A percentile compares a stretch with the other conserved stretches of the same genome.
Evolutionary conservation across 2,329 filamentous ascomycete genomes (phyloP).

Genomic region (Pleurostoma richardsiae): DNA sequence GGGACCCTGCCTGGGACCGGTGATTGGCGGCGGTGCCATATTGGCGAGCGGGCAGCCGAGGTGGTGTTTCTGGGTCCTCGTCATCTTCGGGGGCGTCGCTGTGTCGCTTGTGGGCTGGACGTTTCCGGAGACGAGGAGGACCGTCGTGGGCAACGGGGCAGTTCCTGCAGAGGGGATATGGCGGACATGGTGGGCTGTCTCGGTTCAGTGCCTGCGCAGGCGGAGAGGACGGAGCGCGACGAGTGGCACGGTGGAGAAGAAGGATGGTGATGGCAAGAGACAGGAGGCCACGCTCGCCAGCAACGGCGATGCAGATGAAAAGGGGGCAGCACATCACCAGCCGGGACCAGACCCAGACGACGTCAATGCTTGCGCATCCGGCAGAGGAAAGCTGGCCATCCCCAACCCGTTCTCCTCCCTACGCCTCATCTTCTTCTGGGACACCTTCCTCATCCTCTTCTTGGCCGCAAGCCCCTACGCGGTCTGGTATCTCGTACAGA

Average conservation of each 20-base stretch:
- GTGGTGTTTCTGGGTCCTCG: constrained; percentile 21
- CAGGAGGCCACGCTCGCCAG: constrained; percentile 28
- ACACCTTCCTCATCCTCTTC: constrained; percentile 43
- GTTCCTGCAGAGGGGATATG: constrained; percentile 38
- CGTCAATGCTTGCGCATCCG: constrained; percentile 11
- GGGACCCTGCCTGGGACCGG: constrained; percentile 17
- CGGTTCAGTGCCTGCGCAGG: background rate
- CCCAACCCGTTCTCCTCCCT: constrained; percentile 49
- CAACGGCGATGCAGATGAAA: constrained; percentile 19
- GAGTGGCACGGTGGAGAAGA: background rate
- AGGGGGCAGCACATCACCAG: no score
- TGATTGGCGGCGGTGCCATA: constrained; percentile 5
- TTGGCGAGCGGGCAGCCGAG: background rate
- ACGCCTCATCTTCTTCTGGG: constrained; percentile 44
- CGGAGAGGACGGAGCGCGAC: background rate
- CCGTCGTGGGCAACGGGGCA: constrained; percentile 51
- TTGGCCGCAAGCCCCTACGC: constrained; percentile 31
- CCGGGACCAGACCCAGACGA: background rate
- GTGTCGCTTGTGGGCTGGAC: constrained; percentile 45
- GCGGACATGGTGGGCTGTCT: constrained; percentile 44
- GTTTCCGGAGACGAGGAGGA: constrained; percentile 48
- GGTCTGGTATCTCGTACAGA: constrained; percentile 46
- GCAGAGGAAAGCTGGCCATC: constrained; percentile 32
- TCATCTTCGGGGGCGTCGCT: constrained; percentile 48
- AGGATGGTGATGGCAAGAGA: background rate